Base-by-base conservation (phyloP, 768 basidiomycete genomes). In the Amanita pseudoporphyria region DNA sequence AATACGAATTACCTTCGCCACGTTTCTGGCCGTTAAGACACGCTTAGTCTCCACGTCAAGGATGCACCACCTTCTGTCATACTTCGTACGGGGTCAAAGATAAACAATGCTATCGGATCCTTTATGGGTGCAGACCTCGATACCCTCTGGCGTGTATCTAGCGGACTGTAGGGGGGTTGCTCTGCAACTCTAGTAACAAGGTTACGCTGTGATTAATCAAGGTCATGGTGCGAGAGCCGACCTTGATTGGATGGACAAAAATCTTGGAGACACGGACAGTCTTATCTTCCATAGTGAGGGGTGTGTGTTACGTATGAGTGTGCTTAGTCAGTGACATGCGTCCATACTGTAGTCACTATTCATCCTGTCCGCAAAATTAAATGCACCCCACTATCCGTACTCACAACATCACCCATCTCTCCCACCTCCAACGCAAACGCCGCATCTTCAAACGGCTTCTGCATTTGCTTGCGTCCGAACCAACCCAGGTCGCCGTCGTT, bases 361-460 rank as follows among this genome's bases (percentile, higher is more conserved):
- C 32, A 50, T 22, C 30, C 89, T 46, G 89, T 93, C 60, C 96
- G 78, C 67, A 95, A 69, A 60, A 99, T 87, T 56, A 98, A 60
- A 65, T 99, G 96, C 18, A 97, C 91, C 16, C 96, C 96, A 57
- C 91, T 94, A 56, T 98, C 94, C 40, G 95, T 87, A 58, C 78
- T 79, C 60, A 97, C 78, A 40, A 92, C 69, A 24, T 80, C 84
- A 64, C 87, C 90, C 61, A 93, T 82, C 67, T 87, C 66, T 6
- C 82, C 87, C 18, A 84, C 76, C 42, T 80, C 61, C 54, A 93
- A 71, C 2, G 67, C 77, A 64, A 76, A 94, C 9, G 88, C 71
- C 28, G 89, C 87, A 26, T 94, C 91, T 67, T 97, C 94, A 60
- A 99, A 99, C 31, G 91, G 84, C 67, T 89, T 92, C 68, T 99